phyloP scores from a whole-genome alignment of 2,329 filamentous ascomycete genomes.

The Boeremia exigua region DNA sequence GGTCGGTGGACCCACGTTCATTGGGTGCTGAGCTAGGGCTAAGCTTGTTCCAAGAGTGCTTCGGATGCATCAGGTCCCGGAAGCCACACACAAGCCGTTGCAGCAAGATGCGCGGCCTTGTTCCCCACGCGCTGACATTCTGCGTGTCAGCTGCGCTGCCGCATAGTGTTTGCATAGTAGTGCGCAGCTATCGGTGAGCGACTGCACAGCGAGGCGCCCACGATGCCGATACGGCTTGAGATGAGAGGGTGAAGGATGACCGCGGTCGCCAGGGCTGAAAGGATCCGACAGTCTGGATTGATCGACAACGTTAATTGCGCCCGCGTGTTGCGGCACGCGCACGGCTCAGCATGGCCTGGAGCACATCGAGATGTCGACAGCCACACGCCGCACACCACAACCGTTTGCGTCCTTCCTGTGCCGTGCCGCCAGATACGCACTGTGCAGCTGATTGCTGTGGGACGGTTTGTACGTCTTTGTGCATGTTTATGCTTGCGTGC shows the following conservation, averaged over 20 bases:
- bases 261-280: conserved; percentile 6
- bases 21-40: conserved; percentile 31
- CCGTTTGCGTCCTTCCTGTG: background rate
- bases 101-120: conserved; percentile 13
- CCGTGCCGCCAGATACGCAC: background rate
- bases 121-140: conserved; percentile 6
- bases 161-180: background rate
- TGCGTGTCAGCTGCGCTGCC: conserved; percentile 10
- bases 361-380: background rate
- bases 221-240: background rate
- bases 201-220: background rate
- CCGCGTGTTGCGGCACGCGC: conserved; percentile 7
- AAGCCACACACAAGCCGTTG: conserved; percentile 38
- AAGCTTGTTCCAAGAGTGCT: conserved; percentile 43
- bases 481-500: background rate
- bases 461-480: background rate
- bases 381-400: background rate
- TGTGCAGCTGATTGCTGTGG: background rate
- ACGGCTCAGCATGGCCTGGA: conserved; percentile 2
- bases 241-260: conserved; percentile 18
- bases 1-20: conserved; percentile 13
- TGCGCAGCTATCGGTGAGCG: conserved; percentile 1
- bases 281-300: conserved; percentile 16
- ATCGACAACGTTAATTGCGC: conserved; percentile 19
- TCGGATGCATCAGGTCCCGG: conserved; percentile 45